A percentile compares a stretch with the other conserved stretches of the same genome.
phyloP scores from a whole-genome alignment of 225 moss, liverwort and hornwort genomes.

The Bryum argenteum region DNA sequence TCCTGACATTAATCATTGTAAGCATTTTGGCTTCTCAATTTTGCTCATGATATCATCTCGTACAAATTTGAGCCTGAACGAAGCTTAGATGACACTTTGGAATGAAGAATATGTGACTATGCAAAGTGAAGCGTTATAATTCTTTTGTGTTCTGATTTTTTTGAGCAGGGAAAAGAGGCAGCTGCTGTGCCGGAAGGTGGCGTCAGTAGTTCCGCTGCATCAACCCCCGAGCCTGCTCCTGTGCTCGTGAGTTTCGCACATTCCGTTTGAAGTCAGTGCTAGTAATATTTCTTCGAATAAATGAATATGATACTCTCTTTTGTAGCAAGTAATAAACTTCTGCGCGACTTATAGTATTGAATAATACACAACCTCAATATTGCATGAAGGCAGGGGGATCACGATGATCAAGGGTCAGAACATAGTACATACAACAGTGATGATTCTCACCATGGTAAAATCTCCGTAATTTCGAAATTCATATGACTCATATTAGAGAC shows the following conservation, averaged over 20 bases:
- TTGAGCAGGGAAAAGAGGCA: constrained; percentile 58
- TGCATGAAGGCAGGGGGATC: constrained; percentile 62
- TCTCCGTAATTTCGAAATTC: too few relatives aligned
- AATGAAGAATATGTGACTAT: too few relatives aligned
- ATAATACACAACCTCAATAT: constrained; percentile 45
- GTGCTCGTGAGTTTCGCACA: constrained; percentile 46
- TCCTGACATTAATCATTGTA: too few relatives aligned
- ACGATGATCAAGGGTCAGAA: constrained; percentile 29
- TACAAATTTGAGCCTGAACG: too few relatives aligned
- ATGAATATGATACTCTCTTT: not conserved
- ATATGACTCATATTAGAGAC: too few relatives aligned
- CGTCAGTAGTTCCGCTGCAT: constrained; percentile 44
- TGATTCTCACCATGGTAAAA: constrained; percentile 27
- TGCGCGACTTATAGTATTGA: constrained; percentile 34
- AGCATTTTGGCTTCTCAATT: too few relatives aligned
- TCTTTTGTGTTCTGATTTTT: not conserved
- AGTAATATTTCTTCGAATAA: not conserved
- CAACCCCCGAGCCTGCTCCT: constrained; percentile 35
- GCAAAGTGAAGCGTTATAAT: not conserved
- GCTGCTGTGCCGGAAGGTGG: constrained; percentile 42
- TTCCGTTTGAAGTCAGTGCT: constrained; percentile 12
- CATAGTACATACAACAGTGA: constrained; percentile 15
- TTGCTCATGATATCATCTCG: too few relatives aligned
- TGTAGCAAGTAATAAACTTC: not conserved
- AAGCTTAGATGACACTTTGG: too few relatives aligned